Base-by-base conservation (phyloP, 805 yeast genomes). In the Lachancea lanzarotensis region DNA sequence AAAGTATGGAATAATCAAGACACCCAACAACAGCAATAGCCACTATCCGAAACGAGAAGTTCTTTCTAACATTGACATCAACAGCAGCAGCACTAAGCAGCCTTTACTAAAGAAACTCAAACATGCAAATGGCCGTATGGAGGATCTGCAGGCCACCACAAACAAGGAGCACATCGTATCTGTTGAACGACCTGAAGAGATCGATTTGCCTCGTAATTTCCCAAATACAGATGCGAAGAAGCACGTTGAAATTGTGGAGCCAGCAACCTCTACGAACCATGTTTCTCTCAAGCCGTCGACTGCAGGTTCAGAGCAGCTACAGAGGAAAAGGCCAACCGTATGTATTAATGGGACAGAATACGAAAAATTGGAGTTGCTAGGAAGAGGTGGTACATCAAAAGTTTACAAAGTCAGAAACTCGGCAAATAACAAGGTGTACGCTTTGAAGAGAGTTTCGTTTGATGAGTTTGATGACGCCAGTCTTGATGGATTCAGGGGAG, bases 331-430 rank as follows among this genome's bases (percentile, higher is more conserved):
- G 6, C 43, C 47, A 19, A 45, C 62, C 1, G 57, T 74, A 4
- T 53, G 56, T 7, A 75, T 82, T 1, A 85, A 88, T 59, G 79
- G 76, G 1, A 72, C 72, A 29, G 73, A 73, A 35, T 91, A 85
- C 58, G 90, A 83, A 55, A 75, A 82, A 45, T 66, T 85, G 22
- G 96, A 88, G 56, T 68, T 85, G 12, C 62, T 90, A 16, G 98
- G 97, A 4, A 76, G 84, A 61, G 98, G 97, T 20, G 98, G 97
- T 0, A 76, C 96, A 0, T 89, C 96, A 0, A 87, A 84, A 58
- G 98, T 90, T 17, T 90, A 82, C 68, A 84, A 82, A 60, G 93
- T 83, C 1, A 82, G 55, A 42, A 56, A 55, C 76, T 52, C 69
- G 76, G 0, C 50, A 56, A 73, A 73, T 39, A 79, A 78, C 48